Conservation (phyloP, 345 rosid genomes). For the Reutealis trisperma region DNA sequence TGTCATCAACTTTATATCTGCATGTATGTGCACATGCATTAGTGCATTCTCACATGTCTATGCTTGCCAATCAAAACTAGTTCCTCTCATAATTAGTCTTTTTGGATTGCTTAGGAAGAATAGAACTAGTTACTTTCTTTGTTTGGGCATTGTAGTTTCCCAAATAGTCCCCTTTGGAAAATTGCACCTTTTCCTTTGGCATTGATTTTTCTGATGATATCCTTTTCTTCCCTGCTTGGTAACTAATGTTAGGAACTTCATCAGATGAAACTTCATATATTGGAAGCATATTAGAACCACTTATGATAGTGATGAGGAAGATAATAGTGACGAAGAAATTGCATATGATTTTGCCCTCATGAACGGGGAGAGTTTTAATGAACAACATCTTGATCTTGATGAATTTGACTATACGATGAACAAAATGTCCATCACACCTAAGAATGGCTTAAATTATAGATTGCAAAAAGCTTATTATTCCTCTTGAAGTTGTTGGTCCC, state of each 20-base stretch:
- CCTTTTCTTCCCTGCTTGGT: neutral
- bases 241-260: constrained; percentile 35
- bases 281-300: constrained; percentile 70
- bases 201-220: neutral
- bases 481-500: too few relatives aligned
- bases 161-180: too few relatives aligned
- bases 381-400: constrained; percentile 43
- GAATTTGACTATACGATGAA: constrained; percentile 54
- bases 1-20: neutral
- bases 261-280: constrained; percentile 57
- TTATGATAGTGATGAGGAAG: constrained; percentile 45
- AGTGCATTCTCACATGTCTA: neutral
- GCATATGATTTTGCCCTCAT: constrained; percentile 37
- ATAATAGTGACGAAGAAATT: constrained; percentile 45
- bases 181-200: too few relatives aligned
- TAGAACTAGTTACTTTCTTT: neutral
- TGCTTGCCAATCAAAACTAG: neutral
- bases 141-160: too few relatives aligned
- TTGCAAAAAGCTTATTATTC: too few relatives aligned
- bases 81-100: neutral
- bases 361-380: constrained; percentile 32
- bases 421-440: constrained; percentile 85
- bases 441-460: constrained; percentile 35
- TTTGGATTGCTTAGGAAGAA: neutral
- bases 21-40: neutral